Base-by-base conservation (phyloP, 495 filamentous ascomycete genomes). In the Thermothielavioides terrestris region DNA sequence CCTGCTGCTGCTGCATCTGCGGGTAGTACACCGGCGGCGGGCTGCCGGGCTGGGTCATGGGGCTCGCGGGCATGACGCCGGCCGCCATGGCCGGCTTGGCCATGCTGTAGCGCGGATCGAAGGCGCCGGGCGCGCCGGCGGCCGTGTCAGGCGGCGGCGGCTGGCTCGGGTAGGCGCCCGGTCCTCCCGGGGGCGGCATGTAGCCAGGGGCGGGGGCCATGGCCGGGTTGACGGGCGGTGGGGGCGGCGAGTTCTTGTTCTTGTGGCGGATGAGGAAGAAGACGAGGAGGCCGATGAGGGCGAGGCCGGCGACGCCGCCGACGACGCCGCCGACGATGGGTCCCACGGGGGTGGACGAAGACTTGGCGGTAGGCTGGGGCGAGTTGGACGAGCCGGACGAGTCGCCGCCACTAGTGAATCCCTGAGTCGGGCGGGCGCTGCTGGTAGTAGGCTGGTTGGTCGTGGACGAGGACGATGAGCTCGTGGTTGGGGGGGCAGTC, bases 301-400 rank as follows among this genome's bases (percentile, higher is more conserved):
- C 62, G 9, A 72, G 50, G 35, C 43, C 65, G 20, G 51, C 43
- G 12, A 75, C 61, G 15, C 72, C 74, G 35, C 74, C 74, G 11
- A 76, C 71, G 12, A 71, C 71, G 35, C 72, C 74, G 18, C 74
- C 74, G n/a, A 66, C 67, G 23, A 77, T 71, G 35, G 70, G 58
- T n/a, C 61, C 65, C 27, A 69, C 42, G 27, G 63, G 62, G 1
- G 56, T 59, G 3, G 56, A 61, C 2, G 51, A 42, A 0, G 21
- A 10, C 1, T 10, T 15, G 17, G 21, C 14, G 0, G 18, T 14
- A 14, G n/a, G 27, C 27, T 11, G 11, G 27, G 27, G 27, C 31
- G 31, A 34, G 11, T 34, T 3, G 31, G 31, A n/a, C n/a, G n/a
- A n/a, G n/a, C n/a, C n/a, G n/a, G n/a, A n/a, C n/a, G n/a, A n/a